These are phyloP conservation scores for Darksidea phi DNA, from an alignment of 495 filamentous ascomycete species.

Conservation along the genomic window DNA sequence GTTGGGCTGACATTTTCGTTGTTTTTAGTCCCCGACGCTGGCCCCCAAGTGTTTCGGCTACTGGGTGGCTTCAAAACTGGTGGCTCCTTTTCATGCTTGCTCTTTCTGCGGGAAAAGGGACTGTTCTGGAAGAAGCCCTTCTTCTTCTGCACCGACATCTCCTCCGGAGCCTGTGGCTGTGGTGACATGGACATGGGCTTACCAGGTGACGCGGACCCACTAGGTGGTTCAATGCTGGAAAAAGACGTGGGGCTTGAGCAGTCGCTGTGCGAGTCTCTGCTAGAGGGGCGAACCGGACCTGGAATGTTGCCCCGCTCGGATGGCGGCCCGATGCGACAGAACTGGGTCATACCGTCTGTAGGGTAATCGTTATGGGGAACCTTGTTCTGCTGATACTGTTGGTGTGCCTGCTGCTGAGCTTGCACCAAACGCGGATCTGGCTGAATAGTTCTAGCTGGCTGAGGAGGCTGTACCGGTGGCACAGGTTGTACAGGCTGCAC, in stretches of 20 bases:
- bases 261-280: slow-evolving; percentile 88
- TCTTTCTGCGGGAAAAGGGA: slow-evolving; percentile 87
- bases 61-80: slow-evolving; percentile 38
- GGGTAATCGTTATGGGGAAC: slow-evolving; percentile 94
- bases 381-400: slow-evolving; percentile 49
- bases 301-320: slow-evolving; percentile 80
- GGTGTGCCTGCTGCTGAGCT: slow-evolving; percentile 39
- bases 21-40: slow-evolving; percentile 40
- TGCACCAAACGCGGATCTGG: slow-evolving; percentile 41
- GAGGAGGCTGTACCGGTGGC: slow-evolving; percentile 51
- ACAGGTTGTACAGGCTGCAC: not conserved
- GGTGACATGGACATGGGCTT: slow-evolving; percentile 58
- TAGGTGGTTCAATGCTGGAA: slow-evolving; percentile 65
- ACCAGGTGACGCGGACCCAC: slow-evolving; percentile 64
- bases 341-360: slow-evolving; percentile 97
- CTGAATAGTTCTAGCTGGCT: slow-evolving; percentile 26
- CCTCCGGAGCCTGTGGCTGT: slow-evolving; percentile 45
- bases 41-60: slow-evolving; percentile 64
- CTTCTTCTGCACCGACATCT: slow-evolving; percentile 74
- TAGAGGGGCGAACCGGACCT: slow-evolving; percentile 73
- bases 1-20: slow-evolving; percentile 43
- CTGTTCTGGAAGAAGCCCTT: slow-evolving; percentile 95
- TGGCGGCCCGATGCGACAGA: slow-evolving; percentile 81
- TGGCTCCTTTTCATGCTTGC: slow-evolving; percentile 76
- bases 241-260: slow-evolving; percentile 86